phyloP scores from a whole-genome alignment of 1,284 basidiomycete genomes.

The Tylopilus orsonianus region DNA sequence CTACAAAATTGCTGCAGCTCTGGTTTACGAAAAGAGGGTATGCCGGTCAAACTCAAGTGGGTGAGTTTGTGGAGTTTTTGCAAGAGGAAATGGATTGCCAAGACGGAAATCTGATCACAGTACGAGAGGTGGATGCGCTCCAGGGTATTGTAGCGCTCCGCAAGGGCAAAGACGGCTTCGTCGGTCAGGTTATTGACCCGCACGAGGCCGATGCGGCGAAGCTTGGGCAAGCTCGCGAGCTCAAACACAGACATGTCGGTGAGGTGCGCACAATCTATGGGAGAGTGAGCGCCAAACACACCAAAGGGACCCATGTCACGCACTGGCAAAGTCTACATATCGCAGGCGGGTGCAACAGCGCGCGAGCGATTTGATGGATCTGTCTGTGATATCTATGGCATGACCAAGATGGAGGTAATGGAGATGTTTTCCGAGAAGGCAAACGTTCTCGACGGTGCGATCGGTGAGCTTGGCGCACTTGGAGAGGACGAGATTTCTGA shows the following conservation, averaged over 20 bases:
- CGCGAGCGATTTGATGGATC: conserved; percentile 82
- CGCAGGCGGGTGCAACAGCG: conserved; percentile 89
- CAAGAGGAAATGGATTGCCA: conserved; percentile 89
- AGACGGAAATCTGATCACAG: conserved; percentile 93
- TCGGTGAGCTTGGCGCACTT: conserved; percentile 91
- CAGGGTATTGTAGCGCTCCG: conserved; percentile 77
- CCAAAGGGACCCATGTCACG: conserved; percentile 33
- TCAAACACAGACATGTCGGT: conserved; percentile 96
- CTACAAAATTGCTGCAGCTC: conserved; percentile 93
- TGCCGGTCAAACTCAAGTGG: conserved; percentile 95
- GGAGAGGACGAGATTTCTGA: conserved; percentile 90
- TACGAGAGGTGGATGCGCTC: conserved; percentile 98
- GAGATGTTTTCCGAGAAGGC: conserved; percentile 85
- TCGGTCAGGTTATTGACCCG: conserved; percentile 93
- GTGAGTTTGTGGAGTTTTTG: conserved; percentile 87
- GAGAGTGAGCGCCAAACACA: conserved; percentile 4
- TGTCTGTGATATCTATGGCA: conserved; percentile 86
- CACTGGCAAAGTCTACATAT: conserved; percentile 97
- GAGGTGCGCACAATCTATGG: conserved; percentile 77
- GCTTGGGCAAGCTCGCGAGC: conserved; percentile 83
- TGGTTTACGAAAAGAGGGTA: conserved; percentile 83
- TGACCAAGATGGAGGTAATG: conserved; percentile 98
- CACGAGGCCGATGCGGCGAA: conserved; percentile 94
- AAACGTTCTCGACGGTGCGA: conserved; percentile 81
- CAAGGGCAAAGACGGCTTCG: conserved; percentile 86